Evolutionary conservation across 164 flowering plant species (phyloP).

Genomic region (Chimonanthus salicifolius): DNA sequence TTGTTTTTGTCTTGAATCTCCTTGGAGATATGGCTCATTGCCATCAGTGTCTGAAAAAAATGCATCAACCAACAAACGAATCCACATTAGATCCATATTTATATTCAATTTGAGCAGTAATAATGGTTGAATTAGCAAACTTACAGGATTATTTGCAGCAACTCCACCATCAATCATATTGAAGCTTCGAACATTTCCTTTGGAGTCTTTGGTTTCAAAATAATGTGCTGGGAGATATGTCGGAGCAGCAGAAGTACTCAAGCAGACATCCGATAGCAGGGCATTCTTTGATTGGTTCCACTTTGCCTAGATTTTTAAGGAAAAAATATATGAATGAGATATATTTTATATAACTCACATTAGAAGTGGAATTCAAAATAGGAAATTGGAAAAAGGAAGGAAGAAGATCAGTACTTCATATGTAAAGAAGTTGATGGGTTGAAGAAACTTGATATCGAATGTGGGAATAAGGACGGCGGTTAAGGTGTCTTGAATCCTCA

Average conservation of each 20-base stretch:
- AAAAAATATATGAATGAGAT: background rate
- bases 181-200: constrained; percentile 16
- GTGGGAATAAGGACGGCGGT: constrained; percentile 17
- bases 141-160: constrained; percentile 44
- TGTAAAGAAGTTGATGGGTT: constrained; percentile 30
- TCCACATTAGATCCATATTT: background rate
- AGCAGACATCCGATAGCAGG: constrained; percentile 31
- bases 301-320: constrained; percentile 17
- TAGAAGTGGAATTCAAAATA: background rate
- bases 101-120: background rate
- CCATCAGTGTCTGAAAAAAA: constrained; percentile 32
- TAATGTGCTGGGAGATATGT: constrained; percentile 15
- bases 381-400: background rate
- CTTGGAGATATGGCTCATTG: constrained; percentile 31
- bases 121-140: background rate
- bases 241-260: constrained; percentile 32
- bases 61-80: background rate
- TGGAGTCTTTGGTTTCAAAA: constrained; percentile 17
- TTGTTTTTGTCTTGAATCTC: constrained; percentile 22
- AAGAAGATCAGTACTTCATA: constrained; percentile 8
- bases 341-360: background rate
- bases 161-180: constrained; percentile 45
- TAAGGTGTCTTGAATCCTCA: constrained; percentile 13
- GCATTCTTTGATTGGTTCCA: constrained; percentile 19
- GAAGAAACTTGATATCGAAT: constrained; percentile 20